Conservation (phyloP, 352 stramenopile genomes). For the Phytophthora vignae region DNA sequence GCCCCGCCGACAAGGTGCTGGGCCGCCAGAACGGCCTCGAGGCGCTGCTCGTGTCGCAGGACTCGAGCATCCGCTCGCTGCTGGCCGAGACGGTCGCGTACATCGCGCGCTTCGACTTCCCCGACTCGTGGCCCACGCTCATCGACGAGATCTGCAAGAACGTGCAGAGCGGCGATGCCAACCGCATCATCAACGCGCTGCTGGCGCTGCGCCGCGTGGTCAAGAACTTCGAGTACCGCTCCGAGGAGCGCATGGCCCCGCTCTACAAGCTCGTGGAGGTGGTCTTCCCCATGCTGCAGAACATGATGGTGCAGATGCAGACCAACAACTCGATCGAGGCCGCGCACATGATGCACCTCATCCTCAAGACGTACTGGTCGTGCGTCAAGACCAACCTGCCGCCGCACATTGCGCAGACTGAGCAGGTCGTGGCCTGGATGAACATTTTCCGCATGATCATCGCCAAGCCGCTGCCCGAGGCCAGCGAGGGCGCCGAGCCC, state of each 20-base stretch:
- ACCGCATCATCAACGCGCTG: slow-evolving; percentile 91
- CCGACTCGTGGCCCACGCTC: slow-evolving; percentile 93
- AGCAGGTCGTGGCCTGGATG: slow-evolving; percentile 94
- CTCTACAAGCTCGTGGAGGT: slow-evolving; percentile 94
- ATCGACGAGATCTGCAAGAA: slow-evolving; percentile 90
- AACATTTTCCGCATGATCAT: slow-evolving; percentile 89
- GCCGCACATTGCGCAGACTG: slow-evolving; percentile 79
- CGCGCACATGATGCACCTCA: slow-evolving; percentile 94
- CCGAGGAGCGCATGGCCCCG: slow-evolving; percentile 89
- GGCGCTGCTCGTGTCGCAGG: slow-evolving; percentile 54
- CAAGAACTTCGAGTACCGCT: slow-evolving; percentile 99
- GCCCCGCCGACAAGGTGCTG: slow-evolving; percentile 70
- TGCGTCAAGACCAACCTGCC: slow-evolving; percentile 96
- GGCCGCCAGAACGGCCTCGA: slow-evolving; percentile 81
- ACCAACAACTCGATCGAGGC: slow-evolving; percentile 92
- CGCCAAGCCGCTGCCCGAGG: slow-evolving; percentile 93
- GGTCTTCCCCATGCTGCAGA: slow-evolving; percentile 94
- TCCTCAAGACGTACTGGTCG: slow-evolving; percentile 98
- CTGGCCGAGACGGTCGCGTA: slow-evolving; percentile 95
- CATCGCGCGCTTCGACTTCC: slow-evolving; percentile 97
- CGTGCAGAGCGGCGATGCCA: slow-evolving; percentile 90
- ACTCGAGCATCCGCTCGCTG: slow-evolving; percentile 62
- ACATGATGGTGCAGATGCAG: slow-evolving; percentile 90
- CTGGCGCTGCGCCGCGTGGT: slow-evolving; percentile 96
- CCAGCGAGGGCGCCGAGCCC: slow-evolving; percentile 78